Conservation (phyloP, 768 basidiomycete genomes). For the Boletus barrowsii region DNA sequence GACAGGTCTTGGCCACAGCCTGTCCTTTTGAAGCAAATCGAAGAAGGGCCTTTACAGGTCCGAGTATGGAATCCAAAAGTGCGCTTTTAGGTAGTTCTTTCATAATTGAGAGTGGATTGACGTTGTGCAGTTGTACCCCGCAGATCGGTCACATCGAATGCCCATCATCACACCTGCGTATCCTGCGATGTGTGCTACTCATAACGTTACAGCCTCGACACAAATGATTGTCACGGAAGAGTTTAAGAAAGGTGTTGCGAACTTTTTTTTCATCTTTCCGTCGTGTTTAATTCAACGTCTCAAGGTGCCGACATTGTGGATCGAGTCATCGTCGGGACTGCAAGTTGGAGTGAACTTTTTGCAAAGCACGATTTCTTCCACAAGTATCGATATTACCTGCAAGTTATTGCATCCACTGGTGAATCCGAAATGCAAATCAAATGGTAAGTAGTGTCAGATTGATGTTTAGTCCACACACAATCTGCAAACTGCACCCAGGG, state of each 20-base stretch:
- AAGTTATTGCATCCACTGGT: conserved; percentile 90
- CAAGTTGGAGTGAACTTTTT: conserved; percentile 92
- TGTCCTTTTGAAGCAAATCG: conserved; percentile 94
- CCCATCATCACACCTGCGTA: conserved; percentile 99
- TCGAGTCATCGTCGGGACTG: conserved; percentile 79
- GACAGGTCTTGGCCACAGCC: conserved; percentile 98
- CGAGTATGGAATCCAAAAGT: conserved; percentile 99
- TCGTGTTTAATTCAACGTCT: conserved; percentile 13
- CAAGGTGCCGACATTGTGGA: conserved; percentile 91
- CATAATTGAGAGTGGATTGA: neutral
- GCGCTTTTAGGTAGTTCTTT: conserved; percentile 3
- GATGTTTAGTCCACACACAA: neutral
- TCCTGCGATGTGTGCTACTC: conserved; percentile 98
- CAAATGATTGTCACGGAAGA: conserved; percentile 96
- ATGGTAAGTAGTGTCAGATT: conserved; percentile 57
- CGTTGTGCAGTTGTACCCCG: conserved; percentile 72
- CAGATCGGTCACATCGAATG: conserved; percentile 94
- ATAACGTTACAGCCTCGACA: conserved; percentile 94
- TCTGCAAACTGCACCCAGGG: conserved; percentile 39
- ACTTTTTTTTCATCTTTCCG: neutral
- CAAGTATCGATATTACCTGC: conserved; percentile 94
- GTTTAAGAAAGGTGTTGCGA: conserved; percentile 75
- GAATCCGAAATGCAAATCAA: conserved; percentile 84
- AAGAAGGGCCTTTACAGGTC: conserved; percentile 89
- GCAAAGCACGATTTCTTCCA: conserved; percentile 95